Conservation (phyloP, 768 basidiomycete genomes). For the Boletus pseudopeckii region DNA sequence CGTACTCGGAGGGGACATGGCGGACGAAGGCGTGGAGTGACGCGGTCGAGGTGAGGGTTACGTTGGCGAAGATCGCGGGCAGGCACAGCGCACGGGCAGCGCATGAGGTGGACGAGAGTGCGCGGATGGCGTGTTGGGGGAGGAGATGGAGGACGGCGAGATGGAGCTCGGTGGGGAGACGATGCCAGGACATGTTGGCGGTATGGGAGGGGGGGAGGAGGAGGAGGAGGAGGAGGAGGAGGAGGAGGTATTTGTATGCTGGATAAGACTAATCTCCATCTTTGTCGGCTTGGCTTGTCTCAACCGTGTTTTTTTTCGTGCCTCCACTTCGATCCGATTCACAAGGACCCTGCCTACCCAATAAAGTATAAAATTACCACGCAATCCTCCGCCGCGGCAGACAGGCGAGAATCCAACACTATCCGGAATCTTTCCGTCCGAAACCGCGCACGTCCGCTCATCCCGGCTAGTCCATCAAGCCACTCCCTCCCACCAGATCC, state of each 20-base stretch:
- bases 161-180: constrained; percentile 66
- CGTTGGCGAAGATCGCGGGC: constrained; percentile 56
- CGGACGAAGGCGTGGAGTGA: constrained; percentile 50
- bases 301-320: background rate
- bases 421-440: constrained; percentile 28
- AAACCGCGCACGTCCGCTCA: constrained; percentile 16
- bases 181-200: constrained; percentile 42
- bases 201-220: background rate
- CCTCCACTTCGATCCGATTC: constrained; percentile 21
- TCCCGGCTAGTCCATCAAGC: constrained; percentile 13
- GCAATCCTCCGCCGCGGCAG: background rate
- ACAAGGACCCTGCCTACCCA: constrained; percentile 11
- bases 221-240: too few species aligned
- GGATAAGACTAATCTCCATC: constrained; percentile 13
- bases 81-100: constrained; percentile 53
- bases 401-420: constrained; percentile 18
- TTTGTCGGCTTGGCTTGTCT: constrained; percentile 8
- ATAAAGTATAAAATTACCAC: too few species aligned
- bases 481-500: too few species aligned
- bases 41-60: constrained; percentile 46
- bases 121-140: constrained; percentile 40
- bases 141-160: constrained; percentile 53
- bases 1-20: constrained; percentile 55
- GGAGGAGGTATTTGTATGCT: background rate
- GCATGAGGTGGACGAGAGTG: constrained; percentile 48